Evolutionary conservation across 2,329 filamentous ascomycete species (phyloP), one percentile per base, ranked within the genome.

Genomic region (Neobulgaria alba): DNA sequence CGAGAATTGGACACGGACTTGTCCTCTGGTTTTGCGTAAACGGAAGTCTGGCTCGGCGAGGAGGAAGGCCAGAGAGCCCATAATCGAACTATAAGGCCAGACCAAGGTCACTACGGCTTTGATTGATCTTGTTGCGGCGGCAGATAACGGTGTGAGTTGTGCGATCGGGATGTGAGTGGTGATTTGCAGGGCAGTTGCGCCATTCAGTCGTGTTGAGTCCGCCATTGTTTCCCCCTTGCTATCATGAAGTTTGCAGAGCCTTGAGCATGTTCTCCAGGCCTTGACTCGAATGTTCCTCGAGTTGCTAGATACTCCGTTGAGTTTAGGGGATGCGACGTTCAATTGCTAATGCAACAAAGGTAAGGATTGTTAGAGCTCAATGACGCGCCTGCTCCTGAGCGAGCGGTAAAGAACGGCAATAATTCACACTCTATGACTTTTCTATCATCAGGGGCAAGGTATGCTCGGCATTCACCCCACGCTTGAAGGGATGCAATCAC

Each of bases 1-100:
- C 20, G 72, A 69, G 52, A 95, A 87, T 31, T 81, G 75, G 36
- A 88, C 75, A 42, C 88, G 81, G 16, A 95, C 77, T 62, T 95
- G 87, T 10, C 90, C 90, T 50, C 76, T 82, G 30, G 73, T 70
- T 47, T 78, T 77, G 41, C 90, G 84, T 37, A 90, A 70, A 35
- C 85, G 82, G 56, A 89, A 84, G 60, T 95, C 87, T 33, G 80
- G 79, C 55, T 95, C 89, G 33, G 85, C 85, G 23, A 96, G 73
- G 15, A 93, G 73, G 37, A 95, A 79, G 18, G 86, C 82, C 51
- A 88, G 73, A 29, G 79, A 79, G 39, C 74, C 75, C 20, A 75
- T 82, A 18, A 86, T 77, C 16, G 82, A 83, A 49, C 85, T 95
- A 62, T 86, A 95, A 0, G 90, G 90, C 89, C 90, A 96, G 43